phyloP scores from a whole-genome alignment of 306 rosid species.

The Castanopsis chinensis region DNA sequence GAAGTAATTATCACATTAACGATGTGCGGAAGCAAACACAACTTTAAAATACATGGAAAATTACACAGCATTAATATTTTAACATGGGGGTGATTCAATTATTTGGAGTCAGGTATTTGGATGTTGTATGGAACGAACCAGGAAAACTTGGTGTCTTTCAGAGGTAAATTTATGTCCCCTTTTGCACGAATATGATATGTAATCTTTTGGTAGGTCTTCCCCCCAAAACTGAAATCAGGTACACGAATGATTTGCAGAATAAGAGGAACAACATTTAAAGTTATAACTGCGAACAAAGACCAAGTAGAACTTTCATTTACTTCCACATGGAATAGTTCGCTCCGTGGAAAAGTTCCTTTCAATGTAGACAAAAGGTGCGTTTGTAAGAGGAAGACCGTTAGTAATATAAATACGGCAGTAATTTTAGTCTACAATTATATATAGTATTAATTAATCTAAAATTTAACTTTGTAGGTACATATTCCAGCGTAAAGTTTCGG shows the following conservation, averaged over 20 bases:
- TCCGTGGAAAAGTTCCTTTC: constrained; percentile 31
- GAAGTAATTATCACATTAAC: too few relatives aligned
- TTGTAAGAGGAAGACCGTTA: not conserved
- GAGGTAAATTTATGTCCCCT: constrained; percentile 31
- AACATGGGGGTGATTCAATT: too few relatives aligned
- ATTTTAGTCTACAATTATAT: not conserved
- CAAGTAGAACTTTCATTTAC: constrained; percentile 70
- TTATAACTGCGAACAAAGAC: constrained; percentile 20
- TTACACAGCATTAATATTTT: too few relatives aligned
- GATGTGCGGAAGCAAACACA: fast-evolving
- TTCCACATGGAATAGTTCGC: constrained; percentile 42
- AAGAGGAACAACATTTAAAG: constrained; percentile 29
- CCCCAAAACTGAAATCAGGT: not conserved
- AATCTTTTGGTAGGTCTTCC: too few relatives aligned
- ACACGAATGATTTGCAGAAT: constrained; percentile 35
- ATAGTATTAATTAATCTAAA: not conserved
- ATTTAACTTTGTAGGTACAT: constrained; percentile 48
- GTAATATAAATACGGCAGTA: too few relatives aligned
- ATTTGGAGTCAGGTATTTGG: constrained; percentile 50
- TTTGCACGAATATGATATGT: not conserved
- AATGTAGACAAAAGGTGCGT: constrained; percentile 68
- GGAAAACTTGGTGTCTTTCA: not conserved
- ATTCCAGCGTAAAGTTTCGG: constrained; percentile 50
- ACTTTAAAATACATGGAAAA: too few relatives aligned
- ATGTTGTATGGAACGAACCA: constrained; percentile 56